These are phyloP conservation scores for Trichomonascaceae sp. DNA, from an alignment of 1,139 yeast genomes.

Conservation along the genomic window DNA sequence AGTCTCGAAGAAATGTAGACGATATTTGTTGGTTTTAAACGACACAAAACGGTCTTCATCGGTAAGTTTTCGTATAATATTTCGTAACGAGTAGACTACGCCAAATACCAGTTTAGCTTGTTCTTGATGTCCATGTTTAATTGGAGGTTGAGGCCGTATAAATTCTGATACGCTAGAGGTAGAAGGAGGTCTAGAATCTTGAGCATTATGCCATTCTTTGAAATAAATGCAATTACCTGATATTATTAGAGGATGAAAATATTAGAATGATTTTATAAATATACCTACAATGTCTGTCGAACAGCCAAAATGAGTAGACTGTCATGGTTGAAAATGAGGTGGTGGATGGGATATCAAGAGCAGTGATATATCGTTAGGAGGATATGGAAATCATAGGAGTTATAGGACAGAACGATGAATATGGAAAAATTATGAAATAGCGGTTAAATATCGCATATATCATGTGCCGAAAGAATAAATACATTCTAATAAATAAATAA, in stretches of 20 bases:
- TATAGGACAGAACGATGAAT: too few relatives aligned
- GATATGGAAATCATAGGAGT: too few relatives aligned
- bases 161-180: slow-evolving; percentile 5
- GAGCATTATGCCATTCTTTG: slow-evolving; percentile 28
- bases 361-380: too few relatives aligned
- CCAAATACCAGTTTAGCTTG: slow-evolving; percentile 81
- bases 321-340: slow-evolving; percentile 34
- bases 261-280: neutral
- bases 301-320: slow-evolving; percentile 79
- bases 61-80: slow-evolving; percentile 61
- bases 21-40: slow-evolving; percentile 64
- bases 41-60: slow-evolving; percentile 52
- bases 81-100: slow-evolving; percentile 72
- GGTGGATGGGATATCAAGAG: too few relatives aligned
- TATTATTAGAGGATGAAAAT: too few relatives aligned
- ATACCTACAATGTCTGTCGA: slow-evolving; percentile 71
- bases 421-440: too few relatives aligned
- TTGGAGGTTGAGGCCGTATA: slow-evolving; percentile 10
- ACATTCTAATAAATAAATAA: too few relatives aligned
- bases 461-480: too few relatives aligned
- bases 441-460: too few relatives aligned
- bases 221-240: slow-evolving; percentile 30
- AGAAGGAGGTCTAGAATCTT: slow-evolving; percentile 5
- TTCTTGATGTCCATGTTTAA: slow-evolving; percentile 37
- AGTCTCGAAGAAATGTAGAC: slow-evolving; percentile 76